Conservation (phyloP, 192 early-diverging fungal genomes). For the Endogone sp. region DNA sequence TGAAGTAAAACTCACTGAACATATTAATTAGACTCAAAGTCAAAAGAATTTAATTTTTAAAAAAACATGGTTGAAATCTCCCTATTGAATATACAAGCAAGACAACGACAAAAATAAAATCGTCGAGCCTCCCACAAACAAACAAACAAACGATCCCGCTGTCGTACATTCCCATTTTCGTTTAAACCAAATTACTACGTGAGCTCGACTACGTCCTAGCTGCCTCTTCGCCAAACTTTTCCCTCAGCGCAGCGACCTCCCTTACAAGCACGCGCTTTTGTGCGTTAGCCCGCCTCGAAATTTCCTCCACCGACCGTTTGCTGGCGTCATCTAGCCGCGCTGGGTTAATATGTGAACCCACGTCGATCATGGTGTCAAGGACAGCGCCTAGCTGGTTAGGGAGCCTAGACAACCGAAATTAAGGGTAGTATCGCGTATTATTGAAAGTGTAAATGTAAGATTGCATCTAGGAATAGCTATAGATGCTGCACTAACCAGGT, state of each 20-base stretch:
- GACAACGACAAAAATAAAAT: too few relatives aligned
- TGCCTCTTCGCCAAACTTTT: constrained; percentile 3
- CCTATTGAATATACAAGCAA: too few relatives aligned
- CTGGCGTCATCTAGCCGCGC: constrained; percentile 53
- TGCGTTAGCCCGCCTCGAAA: constrained; percentile 50
- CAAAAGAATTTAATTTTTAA: too few relatives aligned
- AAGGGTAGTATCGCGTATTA: constrained; percentile 24
- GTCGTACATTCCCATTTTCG: too few relatives aligned
- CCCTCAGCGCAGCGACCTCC: constrained; percentile 57
- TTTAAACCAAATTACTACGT: too few relatives aligned
- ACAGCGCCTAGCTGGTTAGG: constrained; percentile 67
- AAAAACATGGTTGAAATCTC: too few relatives aligned
- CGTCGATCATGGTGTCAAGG: constrained; percentile 59
- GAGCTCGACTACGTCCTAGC: neutral
- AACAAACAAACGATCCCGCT: neutral
- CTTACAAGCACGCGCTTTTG: constrained; percentile 61
- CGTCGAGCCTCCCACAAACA: too few relatives aligned
- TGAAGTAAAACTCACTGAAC: too few relatives aligned
- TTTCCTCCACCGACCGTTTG: constrained; percentile 54
- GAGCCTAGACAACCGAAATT: constrained; percentile 55
- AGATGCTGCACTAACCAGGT: constrained; percentile 33
- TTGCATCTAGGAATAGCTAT: constrained; percentile 2
- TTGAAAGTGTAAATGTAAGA: constrained; percentile 45
- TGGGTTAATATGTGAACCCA: constrained; percentile 47
- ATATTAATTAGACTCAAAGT: too few relatives aligned